Base-by-base conservation (phyloP, 345 rosid species). In the Camelina hispida region DNA sequence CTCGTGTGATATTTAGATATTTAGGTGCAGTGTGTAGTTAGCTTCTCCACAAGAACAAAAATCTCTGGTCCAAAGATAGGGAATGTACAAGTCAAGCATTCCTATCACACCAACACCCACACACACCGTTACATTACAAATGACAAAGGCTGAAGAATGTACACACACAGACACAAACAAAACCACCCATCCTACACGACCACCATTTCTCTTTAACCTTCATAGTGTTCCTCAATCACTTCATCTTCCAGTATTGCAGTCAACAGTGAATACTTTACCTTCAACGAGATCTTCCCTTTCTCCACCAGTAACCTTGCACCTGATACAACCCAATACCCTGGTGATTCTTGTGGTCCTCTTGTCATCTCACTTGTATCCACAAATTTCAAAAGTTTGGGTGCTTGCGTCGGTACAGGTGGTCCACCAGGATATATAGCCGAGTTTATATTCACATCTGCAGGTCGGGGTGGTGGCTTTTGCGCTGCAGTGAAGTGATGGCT, bases 301-400 rank as follows among this genome's bases (percentile, higher is more conserved):
- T 92, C 97, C 6, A 92, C 97, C 9, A 80, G 60, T 28, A 95
- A 80, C 60, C 86, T 89, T 53, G 98, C 99, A 59, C 99, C 99
- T 0, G 99, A 90, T 13, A 92, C 94, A 60, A 88, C 91, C 99
- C 99, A 95, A 79, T 95, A 95, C 16, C 99, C 98, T 0, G 99
- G 99, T 75, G 84, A 80, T 73, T 92, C 93, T 66, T 90, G 93
- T 1, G 99, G 98, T 50, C 99, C 99, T 72, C 99, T 84, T 0
- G 87, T 69, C 92, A 95, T 88, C 84, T 92, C 99, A 4, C 93
- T 84, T n/a, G 93, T 87, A 80, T 95, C 99, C 12, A 92, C 94
- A 58, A 87, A 85, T 84, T 90, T 95, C 58, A 92, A 75, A 71
- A 89, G 97, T 82, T 86, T 92, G 0, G 97, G 93, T 9, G 97